These are phyloP conservation scores for Zygotorulaspora danielsina DNA, from an alignment of 805 yeast genomes.

Conservation along the genomic window DNA sequence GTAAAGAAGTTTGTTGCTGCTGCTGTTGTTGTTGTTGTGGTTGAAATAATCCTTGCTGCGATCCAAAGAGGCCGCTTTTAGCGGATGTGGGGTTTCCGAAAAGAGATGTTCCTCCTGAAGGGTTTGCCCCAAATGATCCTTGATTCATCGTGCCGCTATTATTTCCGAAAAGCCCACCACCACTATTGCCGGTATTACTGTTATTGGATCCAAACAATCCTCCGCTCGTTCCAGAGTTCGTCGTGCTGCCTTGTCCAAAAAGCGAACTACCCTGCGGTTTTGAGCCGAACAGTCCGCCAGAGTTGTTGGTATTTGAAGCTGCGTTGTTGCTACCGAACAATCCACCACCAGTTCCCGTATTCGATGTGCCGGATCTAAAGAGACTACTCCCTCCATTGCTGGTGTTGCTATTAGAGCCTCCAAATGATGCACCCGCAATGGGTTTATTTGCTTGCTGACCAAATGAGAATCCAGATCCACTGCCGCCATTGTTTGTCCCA, in stretches of 20 bases:
- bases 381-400: conserved; percentile 20
- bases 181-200: conserved; percentile 11
- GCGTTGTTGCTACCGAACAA: conserved; percentile 31
- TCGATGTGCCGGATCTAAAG: conserved; percentile 23
- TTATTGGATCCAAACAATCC: conserved; percentile 24
- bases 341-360: conserved; percentile 25
- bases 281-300: conserved; percentile 25
- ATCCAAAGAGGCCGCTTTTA: conserved; percentile 19
- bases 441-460: conserved; percentile 30
- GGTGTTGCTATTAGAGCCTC: conserved; percentile 21
- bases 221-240: conserved; percentile 14
- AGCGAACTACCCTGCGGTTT: conserved; percentile 26
- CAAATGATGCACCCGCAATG: conserved; percentile 38
- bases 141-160: conserved; percentile 15
- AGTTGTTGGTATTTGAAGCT: conserved; percentile 10
- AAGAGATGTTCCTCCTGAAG: conserved; percentile 26
- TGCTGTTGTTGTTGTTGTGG: conserved; percentile 23
- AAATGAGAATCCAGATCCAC: conserved; percentile 34
- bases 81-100: conserved; percentile 32
- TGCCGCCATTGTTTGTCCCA: conserved; percentile 3
- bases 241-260: conserved; percentile 26
- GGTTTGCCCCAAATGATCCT: conserved; percentile 25
- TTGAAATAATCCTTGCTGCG: conserved; percentile 20
- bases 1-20: conserved; percentile 39
- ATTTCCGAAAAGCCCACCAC: conserved; percentile 22